Evolutionary conservation across 2,329 filamentous ascomycete genomes (phyloP).

Genomic region (Gnomoniopsis sp.): DNA sequence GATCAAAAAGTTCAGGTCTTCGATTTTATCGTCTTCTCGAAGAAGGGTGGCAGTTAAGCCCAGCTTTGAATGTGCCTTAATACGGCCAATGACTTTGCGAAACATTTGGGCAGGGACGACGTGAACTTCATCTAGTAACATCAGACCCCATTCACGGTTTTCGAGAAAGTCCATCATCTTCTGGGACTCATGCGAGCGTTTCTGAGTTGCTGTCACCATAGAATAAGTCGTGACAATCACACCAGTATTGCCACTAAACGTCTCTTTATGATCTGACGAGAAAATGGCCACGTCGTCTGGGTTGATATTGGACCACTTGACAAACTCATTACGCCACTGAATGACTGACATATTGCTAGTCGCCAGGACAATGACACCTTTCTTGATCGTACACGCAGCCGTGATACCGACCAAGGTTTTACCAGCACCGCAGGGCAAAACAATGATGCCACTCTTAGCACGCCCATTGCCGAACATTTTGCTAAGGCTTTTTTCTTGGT

Average conservation of each 20-base stretch:
- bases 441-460: slow-evolving; percentile 96
- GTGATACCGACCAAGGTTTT: slow-evolving; percentile 99
- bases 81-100: slow-evolving; percentile 84
- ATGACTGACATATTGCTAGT: slow-evolving; percentile 98
- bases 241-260: slow-evolving; percentile 83
- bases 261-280: slow-evolving; percentile 84
- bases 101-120: slow-evolving; percentile 97
- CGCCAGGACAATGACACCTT: slow-evolving; percentile 90
- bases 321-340: slow-evolving; percentile 93
- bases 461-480: slow-evolving; percentile 99
- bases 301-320: slow-evolving; percentile 96
- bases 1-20: slow-evolving; percentile 94
- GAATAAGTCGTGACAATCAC: slow-evolving; percentile 98
- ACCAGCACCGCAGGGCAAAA: slow-evolving; percentile 91
- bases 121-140: slow-evolving; percentile 97
- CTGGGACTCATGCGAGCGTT: slow-evolving; percentile 85
- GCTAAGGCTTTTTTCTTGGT: slow-evolving; percentile 94
- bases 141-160: slow-evolving; percentile 89
- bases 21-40: slow-evolving; percentile 97
- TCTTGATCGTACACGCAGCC: slow-evolving; percentile 95
- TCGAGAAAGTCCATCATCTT: slow-evolving; percentile 97
- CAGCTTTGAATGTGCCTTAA: slow-evolving; percentile 93
- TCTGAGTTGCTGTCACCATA: slow-evolving; percentile 90
- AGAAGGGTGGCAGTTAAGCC: slow-evolving; percentile 91
- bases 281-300: slow-evolving; percentile 93